Base-by-base conservation (phyloP, 2,329 filamentous ascomycete species). In the Shiraia bambusicola region DNA sequence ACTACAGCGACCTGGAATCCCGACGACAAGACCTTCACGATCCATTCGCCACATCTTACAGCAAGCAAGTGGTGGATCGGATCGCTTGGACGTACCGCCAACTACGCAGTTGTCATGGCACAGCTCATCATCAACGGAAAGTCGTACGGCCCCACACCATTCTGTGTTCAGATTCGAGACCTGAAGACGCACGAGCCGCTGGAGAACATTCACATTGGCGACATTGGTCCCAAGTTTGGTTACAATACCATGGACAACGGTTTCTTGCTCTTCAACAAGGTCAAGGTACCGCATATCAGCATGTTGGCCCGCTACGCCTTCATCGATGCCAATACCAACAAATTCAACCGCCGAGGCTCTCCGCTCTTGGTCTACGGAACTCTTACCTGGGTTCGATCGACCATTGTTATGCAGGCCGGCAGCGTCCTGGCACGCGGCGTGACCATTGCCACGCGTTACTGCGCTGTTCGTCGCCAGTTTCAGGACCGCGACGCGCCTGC, bases 61-160 rank as follows among this genome's bases (percentile, higher is more conserved):
- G 80, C 86, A 0, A 85, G 84, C 25, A 92, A 92, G 63, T 92
- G 86, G 86, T 91, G 87, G 87, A 89, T 89, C 55, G 87, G 87
- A 1, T 87, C 85, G 9, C 76, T 91, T 3, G 87, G 87, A 37
- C 78, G 84, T 55, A 84, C 83, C 2, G 87, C 87, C 31, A 91
- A 88, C 63, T 78, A 88, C 59, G 87, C 87, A 1, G 81, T 88
- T 2, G 85, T 91, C 3, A 88, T 91, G 77, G 87, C 87, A 0
- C 86, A 90, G 68, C 75, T 91, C 19, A 78, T 83, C 48, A 77
- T 89, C 47, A 72, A 74, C 45, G 85, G 84, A 52, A 87, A 86
- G 69, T 71, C 75, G 13, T 83, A 82, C 51, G 87, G 87, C 0
- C 86, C 87, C 27, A 86, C 91, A 59, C 86, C 87, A 1, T 91